phyloP scores from a whole-genome alignment of 768 basidiomycete species.

The Lentinula lateritia region DNA sequence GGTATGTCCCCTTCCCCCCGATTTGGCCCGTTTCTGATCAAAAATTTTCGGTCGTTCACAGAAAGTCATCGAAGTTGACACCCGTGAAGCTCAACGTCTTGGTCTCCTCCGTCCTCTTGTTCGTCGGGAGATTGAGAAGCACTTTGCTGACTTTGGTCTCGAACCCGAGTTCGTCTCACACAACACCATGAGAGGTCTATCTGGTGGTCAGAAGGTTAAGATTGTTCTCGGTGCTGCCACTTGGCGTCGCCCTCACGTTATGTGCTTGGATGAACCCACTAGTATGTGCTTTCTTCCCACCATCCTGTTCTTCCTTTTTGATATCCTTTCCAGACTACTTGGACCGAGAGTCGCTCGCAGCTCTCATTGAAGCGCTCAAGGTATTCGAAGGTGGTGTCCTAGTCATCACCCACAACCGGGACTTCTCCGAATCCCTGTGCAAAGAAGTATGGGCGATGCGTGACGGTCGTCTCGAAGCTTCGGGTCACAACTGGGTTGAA shows the following conservation, averaged over 20 bases:
- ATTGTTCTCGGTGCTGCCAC: conserved; percentile 97
- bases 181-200: conserved; percentile 98
- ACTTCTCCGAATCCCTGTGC: conserved; percentile 99
- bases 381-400: conserved; percentile 98
- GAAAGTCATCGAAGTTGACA: conserved; percentile 97
- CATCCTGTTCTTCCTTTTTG: conserved; percentile 6
- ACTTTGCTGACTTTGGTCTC: conserved; percentile 98
- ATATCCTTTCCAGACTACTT: conserved; percentile 72
- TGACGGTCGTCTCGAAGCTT: conserved; percentile 92
- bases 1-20: conserved; percentile 25
- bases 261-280: conserved; percentile 96
- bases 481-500: conserved; percentile 99
- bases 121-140: conserved; percentile 98
- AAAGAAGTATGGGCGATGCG: conserved; percentile 99
- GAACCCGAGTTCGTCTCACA: conserved; percentile 99
- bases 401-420: conserved; percentile 95
- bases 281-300: conserved; percentile 39
- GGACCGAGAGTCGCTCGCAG: conserved; percentile 98
- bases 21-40: background rate
- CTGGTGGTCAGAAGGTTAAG: conserved; percentile 99
- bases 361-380: conserved; percentile 97
- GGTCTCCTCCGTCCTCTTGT: conserved; percentile 95
- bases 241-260: conserved; percentile 97
- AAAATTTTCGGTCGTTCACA: conserved; percentile 18
- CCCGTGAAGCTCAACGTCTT: conserved; percentile 93